These are phyloP conservation scores for Penicillium sclerotigenum DNA, from an alignment of 2,329 filamentous ascomycete species.

Conservation along the genomic window DNA sequence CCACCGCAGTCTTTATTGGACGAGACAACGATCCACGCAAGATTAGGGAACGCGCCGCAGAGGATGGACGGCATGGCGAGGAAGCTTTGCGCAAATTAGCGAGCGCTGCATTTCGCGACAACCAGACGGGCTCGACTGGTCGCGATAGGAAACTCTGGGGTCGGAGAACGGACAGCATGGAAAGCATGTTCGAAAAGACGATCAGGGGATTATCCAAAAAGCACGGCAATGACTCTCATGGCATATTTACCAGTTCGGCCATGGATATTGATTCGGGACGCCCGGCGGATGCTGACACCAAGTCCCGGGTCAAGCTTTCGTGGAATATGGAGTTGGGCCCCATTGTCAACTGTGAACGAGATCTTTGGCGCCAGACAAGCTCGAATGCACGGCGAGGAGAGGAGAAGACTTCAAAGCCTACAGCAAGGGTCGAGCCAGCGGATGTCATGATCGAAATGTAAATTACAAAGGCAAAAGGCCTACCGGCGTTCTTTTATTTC, in stretches of 20 bases:
- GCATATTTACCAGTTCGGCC: slow-evolving; percentile 11
- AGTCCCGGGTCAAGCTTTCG: slow-evolving; percentile 26
- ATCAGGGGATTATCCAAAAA: slow-evolving; percentile 50
- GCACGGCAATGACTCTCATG: slow-evolving; percentile 33
- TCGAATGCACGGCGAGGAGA: slow-evolving; percentile 34
- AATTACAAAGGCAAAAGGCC: slow-evolving; percentile 11
- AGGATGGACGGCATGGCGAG: slow-evolving; percentile 64
- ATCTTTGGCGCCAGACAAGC: slow-evolving; percentile 54
- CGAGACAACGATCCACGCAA: slow-evolving; percentile 59
- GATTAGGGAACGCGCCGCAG: slow-evolving; percentile 61
- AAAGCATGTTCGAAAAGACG: slow-evolving; percentile 56
- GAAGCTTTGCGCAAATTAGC: slow-evolving; percentile 62
- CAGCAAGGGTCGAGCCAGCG: slow-evolving; percentile 21
- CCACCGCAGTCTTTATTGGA: slow-evolving; percentile 57
- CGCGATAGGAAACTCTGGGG: slow-evolving; percentile 42
- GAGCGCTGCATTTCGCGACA: slow-evolving; percentile 47
- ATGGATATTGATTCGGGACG: slow-evolving; percentile 33
- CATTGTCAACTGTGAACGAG: slow-evolving; percentile 60
- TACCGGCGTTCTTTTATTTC: slow-evolving; percentile 13
- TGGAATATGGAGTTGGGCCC: slow-evolving; percentile 45
- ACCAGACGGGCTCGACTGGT: slow-evolving; percentile 41
- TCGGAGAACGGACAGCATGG: slow-evolving; percentile 41
- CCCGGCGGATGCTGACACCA: slow-evolving; percentile 26
- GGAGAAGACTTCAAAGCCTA: slow-evolving; percentile 31
- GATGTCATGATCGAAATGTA: slow-evolving; percentile 26